phyloP scores from a whole-genome alignment of 164 flowering plant species.

The Vitis riparia region DNA sequence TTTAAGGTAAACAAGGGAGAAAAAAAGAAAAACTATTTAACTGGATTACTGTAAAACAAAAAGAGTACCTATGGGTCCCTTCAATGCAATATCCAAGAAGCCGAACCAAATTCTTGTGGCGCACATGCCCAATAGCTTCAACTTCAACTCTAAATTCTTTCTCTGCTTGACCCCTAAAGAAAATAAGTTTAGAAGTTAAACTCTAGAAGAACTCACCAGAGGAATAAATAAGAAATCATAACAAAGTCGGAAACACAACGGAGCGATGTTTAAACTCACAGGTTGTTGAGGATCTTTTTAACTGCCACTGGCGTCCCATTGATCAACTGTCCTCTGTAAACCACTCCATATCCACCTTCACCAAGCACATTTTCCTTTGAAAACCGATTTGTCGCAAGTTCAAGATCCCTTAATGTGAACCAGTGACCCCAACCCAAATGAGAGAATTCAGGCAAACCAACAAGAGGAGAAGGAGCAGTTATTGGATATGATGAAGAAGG shows the following conservation, averaged over 20 bases:
- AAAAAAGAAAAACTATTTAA: too few relatives aligned
- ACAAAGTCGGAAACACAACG: neutral
- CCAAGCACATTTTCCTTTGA: slow-evolving; percentile 68
- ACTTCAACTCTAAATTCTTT: slow-evolving; percentile 79
- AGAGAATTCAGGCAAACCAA: slow-evolving; percentile 73
- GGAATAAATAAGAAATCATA: neutral
- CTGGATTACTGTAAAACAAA: too few relatives aligned
- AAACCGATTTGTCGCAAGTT: slow-evolving; percentile 63
- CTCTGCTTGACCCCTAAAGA: slow-evolving; percentile 73
- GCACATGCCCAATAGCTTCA: slow-evolving; percentile 80
- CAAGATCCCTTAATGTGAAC: slow-evolving; percentile 79
- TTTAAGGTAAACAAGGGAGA: neutral
- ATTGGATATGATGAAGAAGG: slow-evolving; percentile 51
- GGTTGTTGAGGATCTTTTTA: slow-evolving; percentile 67
- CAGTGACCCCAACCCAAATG: slow-evolving; percentile 87
- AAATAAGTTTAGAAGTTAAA: neutral
- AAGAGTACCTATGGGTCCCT: slow-evolving; percentile 58
- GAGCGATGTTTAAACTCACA: slow-evolving; percentile 38
- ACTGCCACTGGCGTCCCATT: slow-evolving; percentile 76
- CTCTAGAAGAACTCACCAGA: neutral
- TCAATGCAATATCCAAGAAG: slow-evolving; percentile 75
- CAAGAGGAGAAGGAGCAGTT: slow-evolving; percentile 68
- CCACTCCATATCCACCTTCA: slow-evolving; percentile 82
- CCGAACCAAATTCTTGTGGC: slow-evolving; percentile 80
- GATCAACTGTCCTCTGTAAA: slow-evolving; percentile 53